Evolutionary conservation across 805 yeast species (phyloP).

Genomic region (Dipodascopsis uninucleata): DNA sequence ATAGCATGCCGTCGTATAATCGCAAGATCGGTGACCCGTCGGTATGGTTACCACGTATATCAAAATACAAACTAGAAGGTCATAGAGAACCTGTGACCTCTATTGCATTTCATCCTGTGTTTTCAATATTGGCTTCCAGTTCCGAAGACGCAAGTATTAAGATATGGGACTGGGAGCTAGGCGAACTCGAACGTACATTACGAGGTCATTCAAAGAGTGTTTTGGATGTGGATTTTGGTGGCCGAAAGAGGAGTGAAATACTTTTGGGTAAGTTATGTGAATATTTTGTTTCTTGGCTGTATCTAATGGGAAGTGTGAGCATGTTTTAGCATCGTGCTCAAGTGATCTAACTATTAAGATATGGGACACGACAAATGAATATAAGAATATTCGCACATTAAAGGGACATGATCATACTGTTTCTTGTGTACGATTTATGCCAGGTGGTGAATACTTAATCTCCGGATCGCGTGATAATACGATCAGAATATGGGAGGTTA

Average conservation of each 20-base stretch:
- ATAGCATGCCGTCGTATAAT: conserved; percentile 41
- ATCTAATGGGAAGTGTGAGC: background rate
- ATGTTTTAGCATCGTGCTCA: conserved; percentile 50
- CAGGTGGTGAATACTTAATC: conserved; percentile 48
- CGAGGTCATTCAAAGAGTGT: conserved; percentile 75
- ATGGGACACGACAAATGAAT: conserved; percentile 57
- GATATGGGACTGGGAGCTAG: conserved; percentile 67
- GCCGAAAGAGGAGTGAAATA: conserved; percentile 25
- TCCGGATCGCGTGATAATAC: conserved; percentile 90
- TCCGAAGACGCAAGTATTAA: conserved; percentile 69
- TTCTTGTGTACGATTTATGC: conserved; percentile 56
- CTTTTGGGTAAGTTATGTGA: conserved; percentile 10
- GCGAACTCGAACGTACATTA: conserved; percentile 58
- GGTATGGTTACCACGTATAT: conserved; percentile 61
- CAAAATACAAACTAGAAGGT: conserved; percentile 46
- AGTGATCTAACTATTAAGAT: conserved; percentile 58
- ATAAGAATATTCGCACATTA: conserved; percentile 56
- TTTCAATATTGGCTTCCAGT: conserved; percentile 62
- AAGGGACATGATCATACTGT: conserved; percentile 87
- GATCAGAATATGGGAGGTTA: conserved; percentile 70
- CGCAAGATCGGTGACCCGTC: conserved; percentile 31
- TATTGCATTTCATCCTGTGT: conserved; percentile 68
- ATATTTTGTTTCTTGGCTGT: background rate
- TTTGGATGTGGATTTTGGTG: conserved; percentile 56
- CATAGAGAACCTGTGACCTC: conserved; percentile 59